Percentiles rank a stretch among this genome's conserved stretches.
Conservation (phyloP, 2,329 filamentous ascomycete species). For the Colletotrichum salicis region DNA sequence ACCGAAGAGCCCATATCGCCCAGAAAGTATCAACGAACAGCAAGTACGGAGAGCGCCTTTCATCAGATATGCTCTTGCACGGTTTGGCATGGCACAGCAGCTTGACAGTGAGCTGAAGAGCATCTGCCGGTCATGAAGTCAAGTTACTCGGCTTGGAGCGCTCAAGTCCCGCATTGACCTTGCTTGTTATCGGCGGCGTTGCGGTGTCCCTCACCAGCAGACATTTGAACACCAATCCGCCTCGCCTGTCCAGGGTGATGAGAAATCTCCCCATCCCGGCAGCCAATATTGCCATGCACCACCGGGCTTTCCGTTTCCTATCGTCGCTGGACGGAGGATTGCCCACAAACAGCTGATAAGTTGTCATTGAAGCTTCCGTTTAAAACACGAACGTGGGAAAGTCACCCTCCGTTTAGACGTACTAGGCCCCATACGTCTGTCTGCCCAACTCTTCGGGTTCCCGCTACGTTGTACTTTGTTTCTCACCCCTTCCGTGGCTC, state of each 20-base stretch:
- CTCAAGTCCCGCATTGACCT: conserved; percentile 39
- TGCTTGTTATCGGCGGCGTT: conserved; percentile 39
- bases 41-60: not conserved
- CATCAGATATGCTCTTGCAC: not conserved
- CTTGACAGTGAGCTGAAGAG: not conserved
- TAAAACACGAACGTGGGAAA: not conserved
- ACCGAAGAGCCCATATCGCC: conserved; percentile 51
- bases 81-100: not conserved
- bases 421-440: conserved; percentile 19
- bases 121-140: conserved; percentile 36
- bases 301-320: conserved; percentile 36
- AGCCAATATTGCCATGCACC: conserved; percentile 15
- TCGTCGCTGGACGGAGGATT: conserved; percentile 19
- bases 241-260: conserved; percentile 1
- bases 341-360: conserved; percentile 8
- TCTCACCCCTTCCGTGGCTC: conserved; percentile 7
- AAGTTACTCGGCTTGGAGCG: conserved; percentile 42
- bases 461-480: conserved; percentile 4
- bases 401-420: conserved; percentile 21
- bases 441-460: conserved; percentile 1
- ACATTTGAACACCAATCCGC: not conserved
- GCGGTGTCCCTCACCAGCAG: conserved; percentile 40
- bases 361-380: conserved; percentile 33
- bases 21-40: conserved; percentile 31
- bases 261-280: conserved; percentile 24